Conservation (phyloP, 768 basidiomycete genomes). For the Tylopilus rubrobrunneus region DNA sequence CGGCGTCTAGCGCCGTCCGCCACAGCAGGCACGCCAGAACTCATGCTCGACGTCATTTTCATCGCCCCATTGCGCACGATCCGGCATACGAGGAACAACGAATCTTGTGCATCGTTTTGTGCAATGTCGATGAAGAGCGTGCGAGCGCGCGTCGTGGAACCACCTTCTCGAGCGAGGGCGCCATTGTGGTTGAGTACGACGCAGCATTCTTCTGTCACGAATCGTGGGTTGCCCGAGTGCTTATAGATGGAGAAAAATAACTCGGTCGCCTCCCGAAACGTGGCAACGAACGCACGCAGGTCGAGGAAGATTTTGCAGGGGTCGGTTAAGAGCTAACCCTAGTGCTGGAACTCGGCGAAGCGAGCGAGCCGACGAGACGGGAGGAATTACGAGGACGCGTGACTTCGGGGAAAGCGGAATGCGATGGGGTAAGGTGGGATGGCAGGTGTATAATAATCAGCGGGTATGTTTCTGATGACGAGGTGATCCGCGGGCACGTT, state of each 20-base stretch:
- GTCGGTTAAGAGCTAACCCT: conserved; percentile 30
- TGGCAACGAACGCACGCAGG: conserved; percentile 87
- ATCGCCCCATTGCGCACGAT: too few relatives aligned
- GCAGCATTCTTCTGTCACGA: conserved; percentile 92
- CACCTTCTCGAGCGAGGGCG: conserved; percentile 74
- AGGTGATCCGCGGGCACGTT: conserved; percentile 44
- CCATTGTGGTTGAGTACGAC: too few relatives aligned
- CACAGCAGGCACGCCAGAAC: conserved; percentile 39
- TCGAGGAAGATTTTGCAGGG: conserved; percentile 78
- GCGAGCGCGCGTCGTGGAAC: conserved; percentile 54
- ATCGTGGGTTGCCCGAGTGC: conserved; percentile 67
- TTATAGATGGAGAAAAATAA: conserved; percentile 93
- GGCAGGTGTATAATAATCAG: conserved; percentile 41
- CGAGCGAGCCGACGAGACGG: conserved; percentile 36
- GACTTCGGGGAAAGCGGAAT: conserved; percentile 68
- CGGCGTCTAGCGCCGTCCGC: conserved; percentile 43
- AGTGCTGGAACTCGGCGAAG: conserved; percentile 11
- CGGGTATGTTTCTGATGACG: conserved; percentile 32
- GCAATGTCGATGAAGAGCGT: conserved; percentile 90
- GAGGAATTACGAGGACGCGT: conserved; percentile 28
- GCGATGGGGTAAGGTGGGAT: conserved; percentile 56
- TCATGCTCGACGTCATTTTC: too few relatives aligned
- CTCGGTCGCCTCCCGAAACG: conserved; percentile 89
- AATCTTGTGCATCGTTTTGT: too few relatives aligned
- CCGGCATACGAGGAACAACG: too few relatives aligned